Conservation (phyloP, 225 moss, liverwort and hornwort genomes). For the Marchantia polymorpha region DNA sequence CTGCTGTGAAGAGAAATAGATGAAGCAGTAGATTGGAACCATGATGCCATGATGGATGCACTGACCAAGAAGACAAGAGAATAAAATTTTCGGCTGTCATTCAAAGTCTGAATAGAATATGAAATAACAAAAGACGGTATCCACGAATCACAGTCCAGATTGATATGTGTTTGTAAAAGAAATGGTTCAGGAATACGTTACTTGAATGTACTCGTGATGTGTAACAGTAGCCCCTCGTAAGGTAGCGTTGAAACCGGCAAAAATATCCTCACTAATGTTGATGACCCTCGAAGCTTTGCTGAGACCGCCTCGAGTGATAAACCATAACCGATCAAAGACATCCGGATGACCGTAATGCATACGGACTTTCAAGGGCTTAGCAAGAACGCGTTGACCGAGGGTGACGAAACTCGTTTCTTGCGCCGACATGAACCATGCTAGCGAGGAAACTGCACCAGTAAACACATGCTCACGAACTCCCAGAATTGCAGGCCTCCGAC, state of each 20-base stretch:
- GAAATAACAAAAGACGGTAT: no score
- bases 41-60: no score
- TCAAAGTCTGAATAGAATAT: no score
- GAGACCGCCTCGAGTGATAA: conserved; percentile 85
- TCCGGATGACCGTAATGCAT: conserved; percentile 99
- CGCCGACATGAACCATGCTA: conserved; percentile 99
- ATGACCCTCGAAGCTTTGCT: conserved; percentile 97
- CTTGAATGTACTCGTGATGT: conserved; percentile 98
- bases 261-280: conserved; percentile 99
- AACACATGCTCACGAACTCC: conserved; percentile 98
- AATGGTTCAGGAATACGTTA: conserved; percentile 15
- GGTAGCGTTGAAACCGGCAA: conserved; percentile 93
- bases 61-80: no score
- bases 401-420: conserved; percentile 99
- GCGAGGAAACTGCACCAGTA: conserved; percentile 93
- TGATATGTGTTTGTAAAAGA: no score
- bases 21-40: no score
- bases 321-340: conserved; percentile 98
- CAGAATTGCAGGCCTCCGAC: conserved; percentile 85
- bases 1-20: no score
- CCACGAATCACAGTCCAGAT: no score
- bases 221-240: conserved; percentile 93
- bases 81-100: no score
- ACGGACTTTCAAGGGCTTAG: conserved; percentile 93
- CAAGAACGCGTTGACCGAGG: conserved; percentile 92